These are phyloP conservation scores for Lithospermum erythrorhizon DNA, from an alignment of 257 asterid species.

Conservation along the genomic window DNA sequence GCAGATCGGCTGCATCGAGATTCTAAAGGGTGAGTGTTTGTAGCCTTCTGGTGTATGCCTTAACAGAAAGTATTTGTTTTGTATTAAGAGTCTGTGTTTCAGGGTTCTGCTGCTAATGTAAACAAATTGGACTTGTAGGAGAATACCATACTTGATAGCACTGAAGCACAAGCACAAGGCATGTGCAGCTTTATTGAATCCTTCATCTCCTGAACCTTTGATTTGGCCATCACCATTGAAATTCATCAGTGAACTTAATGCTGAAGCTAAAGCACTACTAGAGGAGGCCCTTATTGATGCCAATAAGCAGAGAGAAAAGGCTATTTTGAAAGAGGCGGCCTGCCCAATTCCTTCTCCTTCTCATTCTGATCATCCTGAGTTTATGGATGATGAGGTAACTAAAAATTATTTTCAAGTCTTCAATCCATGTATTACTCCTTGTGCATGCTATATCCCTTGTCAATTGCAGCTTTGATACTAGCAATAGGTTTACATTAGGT, in stretches of 20 bases:
- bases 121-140: constrained; percentile 26
- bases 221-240: constrained; percentile 76
- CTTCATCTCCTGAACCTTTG: constrained; percentile 73
- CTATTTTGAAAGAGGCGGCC: constrained; percentile 37
- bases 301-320: constrained; percentile 56
- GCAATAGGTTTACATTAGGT: too few relatives aligned
- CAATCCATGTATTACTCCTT: too few relatives aligned
- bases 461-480: too few relatives aligned
- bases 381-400: constrained; percentile 48
- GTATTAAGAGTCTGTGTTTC: too few relatives aligned
- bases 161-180: constrained; percentile 51
- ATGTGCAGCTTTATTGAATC: constrained; percentile 75
- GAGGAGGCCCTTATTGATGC: constrained; percentile 67
- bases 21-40: constrained; percentile 49
- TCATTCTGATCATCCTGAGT: constrained; percentile 17
- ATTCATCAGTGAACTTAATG: constrained; percentile 59
- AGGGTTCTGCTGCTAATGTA: too few relatives aligned
- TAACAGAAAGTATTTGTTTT: too few relatives aligned
- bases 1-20: constrained; percentile 75
- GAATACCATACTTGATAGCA: constrained; percentile 67
- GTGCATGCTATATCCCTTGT: too few relatives aligned
- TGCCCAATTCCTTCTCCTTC: constrained; percentile 18
- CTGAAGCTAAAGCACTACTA: constrained; percentile 56
- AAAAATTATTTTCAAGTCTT: neutral
- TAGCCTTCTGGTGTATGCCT: neutral